Evolutionary conservation across 495 filamentous ascomycete species (phyloP).

Genomic region (Penicillium bialowiezense): DNA sequence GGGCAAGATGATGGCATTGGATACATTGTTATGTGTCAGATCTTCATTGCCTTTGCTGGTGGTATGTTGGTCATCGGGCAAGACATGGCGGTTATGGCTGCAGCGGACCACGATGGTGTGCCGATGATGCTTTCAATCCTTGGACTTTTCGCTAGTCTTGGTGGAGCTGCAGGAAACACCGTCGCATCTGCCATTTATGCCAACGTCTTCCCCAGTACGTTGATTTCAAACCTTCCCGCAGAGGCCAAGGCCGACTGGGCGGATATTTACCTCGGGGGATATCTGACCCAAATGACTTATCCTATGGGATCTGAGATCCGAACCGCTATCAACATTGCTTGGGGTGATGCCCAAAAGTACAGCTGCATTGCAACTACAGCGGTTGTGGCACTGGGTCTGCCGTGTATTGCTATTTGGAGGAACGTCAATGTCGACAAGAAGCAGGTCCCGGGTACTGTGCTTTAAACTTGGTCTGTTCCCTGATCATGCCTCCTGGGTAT

Average conservation of each 20-base stretch:
- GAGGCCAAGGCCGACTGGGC: conserved; percentile 15
- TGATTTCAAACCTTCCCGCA: conserved; percentile 37
- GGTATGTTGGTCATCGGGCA: conserved; percentile 39
- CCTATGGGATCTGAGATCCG: conserved; percentile 6
- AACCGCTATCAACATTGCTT: conserved; percentile 15
- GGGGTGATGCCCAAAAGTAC: conserved; percentile 14
- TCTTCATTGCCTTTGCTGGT: conserved; percentile 65
- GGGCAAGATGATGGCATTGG: conserved; percentile 54
- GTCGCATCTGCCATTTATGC: conserved; percentile 64
- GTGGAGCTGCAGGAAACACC: conserved; percentile 61
- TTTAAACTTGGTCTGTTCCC: background rate
- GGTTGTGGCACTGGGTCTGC: conserved; percentile 16
- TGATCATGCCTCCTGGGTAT: too few relatives aligned
- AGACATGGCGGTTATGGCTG: conserved; percentile 66
- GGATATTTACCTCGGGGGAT: conserved; percentile 3
- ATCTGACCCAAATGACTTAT: conserved; percentile 6
- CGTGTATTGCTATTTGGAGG: conserved; percentile 17
- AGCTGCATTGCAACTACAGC: conserved; percentile 15
- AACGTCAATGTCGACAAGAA: conserved; percentile 20
- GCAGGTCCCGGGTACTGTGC: conserved; percentile 18
- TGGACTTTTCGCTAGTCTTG: conserved; percentile 57
- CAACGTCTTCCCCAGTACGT: conserved; percentile 50
- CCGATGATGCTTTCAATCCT: conserved; percentile 62
- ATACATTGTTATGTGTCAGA: conserved; percentile 70
- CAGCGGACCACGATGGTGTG: conserved; percentile 51